A percentile compares a stretch with the other conserved stretches of the same genome.
Conservation (phyloP, 1,284 basidiomycete genomes). For the Veloboletus limbatus region DNA sequence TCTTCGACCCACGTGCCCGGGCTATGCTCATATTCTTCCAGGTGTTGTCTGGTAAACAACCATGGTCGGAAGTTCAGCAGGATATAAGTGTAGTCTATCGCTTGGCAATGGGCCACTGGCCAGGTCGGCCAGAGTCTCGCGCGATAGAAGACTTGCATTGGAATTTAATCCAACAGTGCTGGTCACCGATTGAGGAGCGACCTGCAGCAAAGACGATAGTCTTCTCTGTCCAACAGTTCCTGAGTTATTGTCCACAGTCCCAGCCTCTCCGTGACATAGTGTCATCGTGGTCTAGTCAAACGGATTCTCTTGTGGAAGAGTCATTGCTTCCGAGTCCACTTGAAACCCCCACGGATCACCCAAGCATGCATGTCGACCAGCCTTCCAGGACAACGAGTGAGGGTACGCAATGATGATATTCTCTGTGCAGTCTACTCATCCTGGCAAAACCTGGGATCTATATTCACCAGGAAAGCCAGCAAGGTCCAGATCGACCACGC, state of each 20-base stretch:
- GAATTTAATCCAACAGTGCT: neutral
- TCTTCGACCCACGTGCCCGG: too few species aligned
- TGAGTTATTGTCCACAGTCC: neutral
- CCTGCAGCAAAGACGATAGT: neutral
- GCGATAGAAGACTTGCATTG: neutral
- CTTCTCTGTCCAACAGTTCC: neutral
- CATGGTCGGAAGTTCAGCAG: neutral
- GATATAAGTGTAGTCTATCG: neutral
- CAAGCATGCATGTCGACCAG: too few species aligned
- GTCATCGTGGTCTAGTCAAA: neutral
- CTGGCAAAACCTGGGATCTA: too few species aligned
- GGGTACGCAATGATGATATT: too few species aligned
- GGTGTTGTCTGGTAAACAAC: too few species aligned
- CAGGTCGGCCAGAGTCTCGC: neutral
- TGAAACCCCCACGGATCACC: too few species aligned
- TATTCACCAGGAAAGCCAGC: too few species aligned
- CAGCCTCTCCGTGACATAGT: neutral
- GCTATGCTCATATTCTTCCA: neutral
- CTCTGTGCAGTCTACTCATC: too few species aligned
- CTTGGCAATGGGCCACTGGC: neutral
- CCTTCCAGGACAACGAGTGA: too few species aligned
- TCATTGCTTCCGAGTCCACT: too few species aligned
- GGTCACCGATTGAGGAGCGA: neutral
- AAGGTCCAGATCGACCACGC: too few species aligned
- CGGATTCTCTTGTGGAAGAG: too few species aligned